These are phyloP conservation scores for Colletotrichum sp. DNA, from an alignment of 2,329 filamentous ascomycete species.

Conservation along the genomic window DNA sequence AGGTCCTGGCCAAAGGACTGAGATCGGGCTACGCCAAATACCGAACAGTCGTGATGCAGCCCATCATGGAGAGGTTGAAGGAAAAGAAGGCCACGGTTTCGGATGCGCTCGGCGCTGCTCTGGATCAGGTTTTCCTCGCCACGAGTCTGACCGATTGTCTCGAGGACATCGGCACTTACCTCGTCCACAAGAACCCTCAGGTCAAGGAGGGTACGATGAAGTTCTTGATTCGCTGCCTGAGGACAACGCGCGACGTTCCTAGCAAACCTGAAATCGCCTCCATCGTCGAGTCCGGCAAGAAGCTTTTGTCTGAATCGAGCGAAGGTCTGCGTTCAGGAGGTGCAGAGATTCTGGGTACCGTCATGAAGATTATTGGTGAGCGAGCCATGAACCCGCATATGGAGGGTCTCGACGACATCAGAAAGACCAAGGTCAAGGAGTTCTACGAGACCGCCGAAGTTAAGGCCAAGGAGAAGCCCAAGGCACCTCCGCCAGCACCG, in stretches of 20 bases:
- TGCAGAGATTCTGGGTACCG: slow-evolving; percentile 87
- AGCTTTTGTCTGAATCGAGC: slow-evolving; percentile 87
- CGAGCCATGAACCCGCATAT: slow-evolving; percentile 92
- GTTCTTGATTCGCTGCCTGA: slow-evolving; percentile 88
- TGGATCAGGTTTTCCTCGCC: slow-evolving; percentile 72
- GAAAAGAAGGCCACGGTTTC: slow-evolving; percentile 93
- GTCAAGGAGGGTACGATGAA: slow-evolving; percentile 95
- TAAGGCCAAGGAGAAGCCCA: slow-evolving; percentile 72
- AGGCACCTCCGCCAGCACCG: slow-evolving; percentile 71
- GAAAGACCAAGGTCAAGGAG: slow-evolving; percentile 95
- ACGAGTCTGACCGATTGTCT: slow-evolving; percentile 83
- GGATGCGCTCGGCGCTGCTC: slow-evolving; percentile 83
- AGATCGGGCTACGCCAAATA: slow-evolving; percentile 82
- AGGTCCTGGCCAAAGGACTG: slow-evolving; percentile 85
- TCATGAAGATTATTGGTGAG: slow-evolving; percentile 99
- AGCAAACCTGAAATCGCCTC: slow-evolving; percentile 81
- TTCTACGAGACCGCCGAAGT: slow-evolving; percentile 71
- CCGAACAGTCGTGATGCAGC: slow-evolving; percentile 78
- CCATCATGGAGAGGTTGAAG: slow-evolving; percentile 94
- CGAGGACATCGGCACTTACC: slow-evolving; percentile 85
- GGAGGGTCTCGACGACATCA: slow-evolving; percentile 92
- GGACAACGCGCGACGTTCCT: slow-evolving; percentile 83
- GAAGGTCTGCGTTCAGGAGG: slow-evolving; percentile 86
- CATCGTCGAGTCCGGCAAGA: slow-evolving; percentile 89
- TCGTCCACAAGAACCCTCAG: slow-evolving; percentile 95